Conservation (phyloP, 208 protist genomes). For the Trypanosoma melophagium region DNA sequence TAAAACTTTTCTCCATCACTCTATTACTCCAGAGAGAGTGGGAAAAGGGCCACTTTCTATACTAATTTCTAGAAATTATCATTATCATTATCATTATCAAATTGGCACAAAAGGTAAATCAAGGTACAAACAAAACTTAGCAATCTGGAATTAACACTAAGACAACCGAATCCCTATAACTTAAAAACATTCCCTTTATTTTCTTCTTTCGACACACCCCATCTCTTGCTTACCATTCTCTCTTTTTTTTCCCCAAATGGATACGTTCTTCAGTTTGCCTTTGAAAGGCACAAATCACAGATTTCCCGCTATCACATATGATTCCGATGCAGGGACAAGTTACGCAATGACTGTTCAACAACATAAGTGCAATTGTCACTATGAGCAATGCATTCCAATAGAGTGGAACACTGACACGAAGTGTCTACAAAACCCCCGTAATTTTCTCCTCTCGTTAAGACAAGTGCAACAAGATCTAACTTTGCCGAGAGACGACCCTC, state of each 20-base stretch:
- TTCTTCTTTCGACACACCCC: background rate
- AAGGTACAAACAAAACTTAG: background rate
- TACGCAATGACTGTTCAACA: slow-evolving; percentile 28
- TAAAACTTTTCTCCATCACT: slow-evolving; percentile 9
- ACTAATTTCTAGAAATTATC: background rate
- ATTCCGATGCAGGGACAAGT: slow-evolving; percentile 25
- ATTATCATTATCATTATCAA: background rate
- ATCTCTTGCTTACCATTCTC: background rate
- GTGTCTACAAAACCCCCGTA: background rate
- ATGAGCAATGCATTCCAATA: slow-evolving; percentile 25
- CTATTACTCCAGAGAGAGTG: background rate
- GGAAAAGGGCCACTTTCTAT: background rate
- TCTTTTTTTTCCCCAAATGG: background rate
- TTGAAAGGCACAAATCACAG: background rate
- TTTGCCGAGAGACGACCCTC: slow-evolving; percentile 16
- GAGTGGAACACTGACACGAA: slow-evolving; percentile 3
- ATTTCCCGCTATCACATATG: background rate
- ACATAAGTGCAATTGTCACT: slow-evolving; percentile 18
- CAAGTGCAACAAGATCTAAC: slow-evolving; percentile 21
- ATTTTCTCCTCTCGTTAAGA: slow-evolving; percentile 10
- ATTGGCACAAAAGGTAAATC: background rate
- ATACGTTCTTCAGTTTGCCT: background rate
- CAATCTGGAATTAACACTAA: background rate
- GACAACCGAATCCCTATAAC: background rate
- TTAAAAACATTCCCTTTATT: background rate